Evolutionary conservation across 805 yeast species (phyloP).

Genomic region (Ogataea nakhonphanomensis): DNA sequence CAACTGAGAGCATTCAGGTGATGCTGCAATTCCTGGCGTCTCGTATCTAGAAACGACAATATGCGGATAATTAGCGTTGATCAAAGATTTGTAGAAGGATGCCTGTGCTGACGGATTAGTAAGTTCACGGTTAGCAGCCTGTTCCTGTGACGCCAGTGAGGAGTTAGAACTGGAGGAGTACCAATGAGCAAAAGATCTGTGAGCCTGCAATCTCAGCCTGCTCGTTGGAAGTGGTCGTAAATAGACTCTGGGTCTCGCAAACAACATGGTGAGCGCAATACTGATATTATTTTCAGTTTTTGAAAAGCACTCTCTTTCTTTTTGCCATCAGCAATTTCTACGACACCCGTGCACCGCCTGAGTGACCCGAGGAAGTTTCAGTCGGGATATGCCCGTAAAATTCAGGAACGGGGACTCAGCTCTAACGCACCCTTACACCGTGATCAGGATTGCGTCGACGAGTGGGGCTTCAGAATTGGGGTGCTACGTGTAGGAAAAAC

Average conservation of each 20-base stretch:
- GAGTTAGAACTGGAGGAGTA: conserved; percentile 21
- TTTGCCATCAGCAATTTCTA: conserved; percentile 7
- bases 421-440: too few species aligned
- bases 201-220: neutral
- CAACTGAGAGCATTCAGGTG: conserved; percentile 71
- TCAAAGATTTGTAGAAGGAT: conserved; percentile 69
- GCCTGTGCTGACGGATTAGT: conserved; percentile 73
- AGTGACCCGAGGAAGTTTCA: neutral
- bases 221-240: conserved; percentile 2
- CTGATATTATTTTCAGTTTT: conserved; percentile 3
- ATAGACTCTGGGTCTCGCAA: conserved; percentile 2
- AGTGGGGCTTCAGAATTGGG: too few species aligned
- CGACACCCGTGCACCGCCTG: conserved; percentile 9
- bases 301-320: conserved; percentile 1
- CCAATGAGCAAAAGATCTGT: conserved; percentile 1
- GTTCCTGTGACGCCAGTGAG: conserved; percentile 64
- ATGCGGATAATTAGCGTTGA: conserved; percentile 88
- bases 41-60: conserved; percentile 93
- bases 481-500: too few species aligned
- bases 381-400: neutral
- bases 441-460: too few species aligned
- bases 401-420: too few species aligned
- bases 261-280: conserved; percentile 3
- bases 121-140: conserved; percentile 76
- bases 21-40: conserved; percentile 86